These are phyloP conservation scores for Rhodotorula sphaerocarpa DNA, from an alignment of 768 basidiomycete species.

Conservation along the genomic window DNA sequence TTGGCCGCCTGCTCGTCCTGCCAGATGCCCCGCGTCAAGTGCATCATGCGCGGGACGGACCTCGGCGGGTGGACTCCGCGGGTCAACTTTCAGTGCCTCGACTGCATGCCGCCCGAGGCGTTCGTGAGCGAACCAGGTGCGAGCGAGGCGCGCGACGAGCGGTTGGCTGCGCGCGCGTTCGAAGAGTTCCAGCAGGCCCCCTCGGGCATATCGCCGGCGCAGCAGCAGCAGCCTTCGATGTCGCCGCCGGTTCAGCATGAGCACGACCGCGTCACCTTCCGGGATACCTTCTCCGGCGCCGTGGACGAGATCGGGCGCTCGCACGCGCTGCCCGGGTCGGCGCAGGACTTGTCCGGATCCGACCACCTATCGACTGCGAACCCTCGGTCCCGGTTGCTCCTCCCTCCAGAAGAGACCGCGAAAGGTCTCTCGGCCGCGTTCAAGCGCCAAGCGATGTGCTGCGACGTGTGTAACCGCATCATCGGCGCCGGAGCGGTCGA, in stretches of 20 bases:
- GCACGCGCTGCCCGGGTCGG: not conserved
- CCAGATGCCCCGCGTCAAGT: not conserved
- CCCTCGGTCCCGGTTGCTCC: not conserved
- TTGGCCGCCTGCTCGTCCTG: conserved; percentile 1
- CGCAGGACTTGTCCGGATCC: not conserved
- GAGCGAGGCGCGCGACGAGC: not conserved
- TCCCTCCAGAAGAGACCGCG: conserved; percentile 11
- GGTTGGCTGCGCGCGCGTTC: not conserved
- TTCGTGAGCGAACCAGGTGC: not conserved
- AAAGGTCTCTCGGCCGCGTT: not conserved
- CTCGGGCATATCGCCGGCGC: not conserved
- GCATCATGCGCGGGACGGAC: conserved; percentile 9
- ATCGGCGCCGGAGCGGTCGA: conserved; percentile 8
- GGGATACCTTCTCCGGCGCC: conserved; percentile 13
- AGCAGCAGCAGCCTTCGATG: not conserved
- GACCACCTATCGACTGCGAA: not conserved
- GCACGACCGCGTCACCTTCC: conserved; percentile 4
- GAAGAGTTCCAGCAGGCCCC: not conserved
- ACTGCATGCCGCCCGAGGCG: conserved; percentile 4
- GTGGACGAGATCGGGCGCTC: conserved; percentile 6
- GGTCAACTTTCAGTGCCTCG: conserved; percentile 12
- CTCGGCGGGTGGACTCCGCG: conserved; percentile 5
- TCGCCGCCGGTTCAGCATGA: not conserved
- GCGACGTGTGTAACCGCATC: conserved; percentile 19
- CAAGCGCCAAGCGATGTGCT: conserved; percentile 6